A percentile compares a stretch with the other conserved stretches of the same genome.
Evolutionary conservation across 2,329 filamentous ascomycete species (phyloP).

Genomic region (Neophaeococcomyces mojaviensis): DNA sequence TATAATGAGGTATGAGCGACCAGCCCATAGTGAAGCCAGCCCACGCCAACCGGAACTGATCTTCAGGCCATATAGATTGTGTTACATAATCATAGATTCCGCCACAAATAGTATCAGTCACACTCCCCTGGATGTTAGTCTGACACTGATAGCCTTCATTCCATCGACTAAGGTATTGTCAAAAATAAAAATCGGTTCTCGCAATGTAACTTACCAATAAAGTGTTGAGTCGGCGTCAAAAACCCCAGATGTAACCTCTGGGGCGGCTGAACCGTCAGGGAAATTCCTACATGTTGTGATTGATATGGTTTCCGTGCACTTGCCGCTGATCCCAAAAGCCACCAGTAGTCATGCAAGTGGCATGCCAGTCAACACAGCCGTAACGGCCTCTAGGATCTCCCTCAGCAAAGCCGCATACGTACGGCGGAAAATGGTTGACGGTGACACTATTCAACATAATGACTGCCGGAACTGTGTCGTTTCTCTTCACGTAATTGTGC

Average conservation of each 20-base stretch:
- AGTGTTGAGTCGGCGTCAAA: too few species aligned
- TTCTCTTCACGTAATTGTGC: too few species aligned
- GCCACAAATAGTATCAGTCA: background rate
- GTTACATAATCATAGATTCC: background rate
- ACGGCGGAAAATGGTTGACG: background rate
- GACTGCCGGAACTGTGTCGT: too few species aligned
- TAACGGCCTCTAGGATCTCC: background rate
- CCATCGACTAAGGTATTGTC: background rate
- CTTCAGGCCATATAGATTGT: background rate
- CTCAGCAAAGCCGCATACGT: background rate
- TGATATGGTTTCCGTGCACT: too few species aligned
- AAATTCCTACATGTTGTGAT: too few species aligned
- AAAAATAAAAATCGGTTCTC: background rate
- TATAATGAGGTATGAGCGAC: too few species aligned
- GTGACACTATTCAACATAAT: background rate
- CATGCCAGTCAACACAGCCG: background rate
- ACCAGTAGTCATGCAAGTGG: background rate
- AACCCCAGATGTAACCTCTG: too few species aligned
- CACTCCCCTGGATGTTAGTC: background rate
- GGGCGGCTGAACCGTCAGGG: too few species aligned
- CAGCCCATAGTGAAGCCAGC: background rate
- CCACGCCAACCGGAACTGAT: background rate
- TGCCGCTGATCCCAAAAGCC: background rate
- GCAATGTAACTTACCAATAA: background rate
- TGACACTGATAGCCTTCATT: background rate